Evolutionary conservation across 2,329 filamentous ascomycete species (phyloP).

Genomic region (Talaromyces sp.): DNA sequence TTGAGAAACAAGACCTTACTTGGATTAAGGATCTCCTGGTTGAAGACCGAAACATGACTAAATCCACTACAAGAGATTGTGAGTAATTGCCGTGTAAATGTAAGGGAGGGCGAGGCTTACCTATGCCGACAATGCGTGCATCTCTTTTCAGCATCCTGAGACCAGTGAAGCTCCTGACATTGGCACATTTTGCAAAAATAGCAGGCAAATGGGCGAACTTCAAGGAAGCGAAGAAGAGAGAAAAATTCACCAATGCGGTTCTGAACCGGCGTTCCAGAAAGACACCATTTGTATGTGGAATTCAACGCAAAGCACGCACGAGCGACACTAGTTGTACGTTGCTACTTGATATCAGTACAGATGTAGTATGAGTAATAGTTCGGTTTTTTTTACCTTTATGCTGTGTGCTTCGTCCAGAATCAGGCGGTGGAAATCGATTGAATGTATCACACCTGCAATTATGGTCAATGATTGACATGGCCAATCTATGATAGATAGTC

Average conservation of each 20-base stretch:
- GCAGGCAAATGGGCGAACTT: slow-evolving; percentile 82
- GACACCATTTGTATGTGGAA: slow-evolving; percentile 87
- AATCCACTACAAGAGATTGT: slow-evolving; percentile 46
- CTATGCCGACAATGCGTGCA: slow-evolving; percentile 67
- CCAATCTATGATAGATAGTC: not conserved
- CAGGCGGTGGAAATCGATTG: slow-evolving; percentile 81
- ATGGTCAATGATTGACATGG: slow-evolving; percentile 13
- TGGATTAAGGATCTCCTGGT: slow-evolving; percentile 90
- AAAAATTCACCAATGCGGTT: slow-evolving; percentile 98
- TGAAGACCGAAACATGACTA: slow-evolving; percentile 78
- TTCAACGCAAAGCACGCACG: slow-evolving; percentile 92
- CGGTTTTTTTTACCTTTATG: slow-evolving; percentile 62
- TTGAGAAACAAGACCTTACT: slow-evolving; percentile 30
- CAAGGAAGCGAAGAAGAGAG: slow-evolving; percentile 86
- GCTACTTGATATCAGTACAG: slow-evolving; percentile 23
- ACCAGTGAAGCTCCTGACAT: slow-evolving; percentile 82
- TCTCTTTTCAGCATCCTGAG: slow-evolving; percentile 65
- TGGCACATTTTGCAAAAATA: slow-evolving; percentile 89
- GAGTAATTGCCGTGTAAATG: not conserved
- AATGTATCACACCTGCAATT: slow-evolving; percentile 67
- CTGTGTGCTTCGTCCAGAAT: slow-evolving; percentile 95
- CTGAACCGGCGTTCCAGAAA: slow-evolving; percentile 91
- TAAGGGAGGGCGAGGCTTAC: slow-evolving; percentile 22
- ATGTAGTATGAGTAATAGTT: not conserved
- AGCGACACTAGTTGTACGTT: slow-evolving; percentile 81